Percentiles rank a stretch among this genome's conserved stretches.
These are phyloP conservation scores for Paraurostyla sp. DNA, from an alignment of 73 alveolate genomes.

Conservation along the genomic window DNA sequence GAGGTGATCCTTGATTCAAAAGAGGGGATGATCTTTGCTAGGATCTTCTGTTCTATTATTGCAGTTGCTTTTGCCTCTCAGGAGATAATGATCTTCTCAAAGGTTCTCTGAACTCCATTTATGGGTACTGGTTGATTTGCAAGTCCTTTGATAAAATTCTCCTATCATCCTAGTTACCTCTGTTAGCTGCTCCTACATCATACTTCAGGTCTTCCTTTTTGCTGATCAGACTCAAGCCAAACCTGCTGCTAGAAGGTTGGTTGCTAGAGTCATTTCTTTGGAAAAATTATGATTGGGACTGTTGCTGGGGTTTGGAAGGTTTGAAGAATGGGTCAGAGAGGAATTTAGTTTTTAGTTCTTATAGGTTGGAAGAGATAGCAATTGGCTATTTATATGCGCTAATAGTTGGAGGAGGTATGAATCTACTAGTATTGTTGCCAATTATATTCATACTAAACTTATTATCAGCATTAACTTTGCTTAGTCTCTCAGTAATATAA, in stretches of 20 bases:
- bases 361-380: background rate
- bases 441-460: background rate
- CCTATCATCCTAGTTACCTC: no score
- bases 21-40: background rate
- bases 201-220: no score
- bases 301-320: no score
- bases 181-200: no score
- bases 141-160: no score
- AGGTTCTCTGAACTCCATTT: background rate
- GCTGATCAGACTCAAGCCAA: no score
- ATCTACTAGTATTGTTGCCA: background rate
- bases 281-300: no score
- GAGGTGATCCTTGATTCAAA: background rate
- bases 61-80: background rate
- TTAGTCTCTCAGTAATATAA: background rate
- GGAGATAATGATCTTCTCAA: conserved; percentile 10
- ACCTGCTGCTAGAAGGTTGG: no score
- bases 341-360: background rate
- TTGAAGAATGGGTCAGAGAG: conserved; percentile 17
- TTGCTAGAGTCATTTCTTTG: no score
- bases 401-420: background rate
- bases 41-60: background rate
- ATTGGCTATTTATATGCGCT: no score
- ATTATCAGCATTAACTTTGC: background rate
- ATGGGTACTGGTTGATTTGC: no score